Evolutionary conservation across 2,329 filamentous ascomycete species (phyloP), one percentile per base, ranked within the genome.

Genomic region (Colletotrichum sp.): DNA sequence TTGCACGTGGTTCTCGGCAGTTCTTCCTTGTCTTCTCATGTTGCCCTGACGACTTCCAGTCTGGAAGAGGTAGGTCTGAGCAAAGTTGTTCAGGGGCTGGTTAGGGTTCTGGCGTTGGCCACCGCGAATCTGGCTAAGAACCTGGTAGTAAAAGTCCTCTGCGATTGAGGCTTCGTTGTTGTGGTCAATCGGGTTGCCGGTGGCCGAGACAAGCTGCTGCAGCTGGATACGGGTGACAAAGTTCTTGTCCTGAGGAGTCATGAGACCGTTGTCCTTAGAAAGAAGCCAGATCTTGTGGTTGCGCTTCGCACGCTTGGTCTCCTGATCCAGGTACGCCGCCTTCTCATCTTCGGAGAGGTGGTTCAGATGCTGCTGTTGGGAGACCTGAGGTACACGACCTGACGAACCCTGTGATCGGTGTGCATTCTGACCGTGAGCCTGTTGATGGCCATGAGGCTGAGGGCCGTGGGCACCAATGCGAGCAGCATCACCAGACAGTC

Each of bases 241-340:
- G 83, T 98, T 99, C 89, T 99, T 99, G 86, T 99, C 97, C 82
- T 98, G 96, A 1, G 97, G 97, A 6, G 97, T 99, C 97, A 99
- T 99, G 76, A 99, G 87, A 28, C 97, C 97, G 81, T 99, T 99
- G 80, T 98, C 96, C 85, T 95, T 96, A 28, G 95, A 98, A 69
- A 98, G 87, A 56, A 97, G 89, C 86, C 96, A 96, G 77, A 99
- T 98, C 88, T 99, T 99, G 87, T 98, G 96, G 82, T 99, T 98
- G 56, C 97, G 92, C 89, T 99, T 99, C 8, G 97, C 96, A 66
- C 97, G 93, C 85, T 96, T 97, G 1, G 96, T 96, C 84, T 99
- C 97, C 83, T 98, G 96, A 78, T 95, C 93, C 69, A 98, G 85
- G 82, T 96, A 97, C 3, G 93, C 93, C 4, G 93, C 91, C 82